Percentiles rank a stretch among this genome's conserved stretches.
Evolutionary conservation across 306 rosid species (phyloP).

Genomic region (Cucumis cinereus): DNA sequence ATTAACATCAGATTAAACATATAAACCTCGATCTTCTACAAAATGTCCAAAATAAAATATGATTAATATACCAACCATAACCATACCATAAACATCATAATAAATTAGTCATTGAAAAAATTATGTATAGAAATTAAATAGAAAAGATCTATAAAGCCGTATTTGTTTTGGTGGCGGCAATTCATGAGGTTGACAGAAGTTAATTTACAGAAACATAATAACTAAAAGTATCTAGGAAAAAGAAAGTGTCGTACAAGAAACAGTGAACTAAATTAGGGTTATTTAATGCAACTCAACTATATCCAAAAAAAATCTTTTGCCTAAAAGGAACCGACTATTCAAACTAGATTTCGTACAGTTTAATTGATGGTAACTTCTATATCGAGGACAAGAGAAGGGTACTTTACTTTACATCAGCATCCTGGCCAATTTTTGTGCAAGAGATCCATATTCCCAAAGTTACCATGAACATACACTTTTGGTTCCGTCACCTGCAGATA

Average conservation of each 20-base stretch:
- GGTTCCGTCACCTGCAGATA: constrained; percentile 53
- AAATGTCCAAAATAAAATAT: background rate
- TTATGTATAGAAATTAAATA: background rate
- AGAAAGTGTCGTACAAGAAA: background rate
- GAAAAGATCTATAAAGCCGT: background rate
- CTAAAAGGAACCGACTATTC: background rate
- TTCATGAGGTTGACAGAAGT: background rate
- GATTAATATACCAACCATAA: background rate
- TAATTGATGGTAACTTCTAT: background rate
- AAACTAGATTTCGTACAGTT: background rate
- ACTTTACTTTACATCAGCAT: constrained; percentile 25
- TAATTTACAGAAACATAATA: background rate
- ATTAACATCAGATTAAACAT: background rate
- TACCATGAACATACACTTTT: constrained; percentile 66
- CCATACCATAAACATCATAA: background rate
- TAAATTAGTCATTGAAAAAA: background rate
- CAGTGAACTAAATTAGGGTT: background rate
- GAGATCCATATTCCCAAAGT: constrained; percentile 21
- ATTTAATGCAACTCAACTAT: background rate
- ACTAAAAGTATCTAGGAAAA: background rate
- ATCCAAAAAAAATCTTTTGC: background rate
- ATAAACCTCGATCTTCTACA: background rate
- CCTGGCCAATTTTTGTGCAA: constrained; percentile 50
- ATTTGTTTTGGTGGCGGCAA: background rate
- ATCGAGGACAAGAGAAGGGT: background rate